Evolutionary conservation across 495 filamentous ascomycete genomes (phyloP).

Genomic region (Aspergillus haitiensis): DNA sequence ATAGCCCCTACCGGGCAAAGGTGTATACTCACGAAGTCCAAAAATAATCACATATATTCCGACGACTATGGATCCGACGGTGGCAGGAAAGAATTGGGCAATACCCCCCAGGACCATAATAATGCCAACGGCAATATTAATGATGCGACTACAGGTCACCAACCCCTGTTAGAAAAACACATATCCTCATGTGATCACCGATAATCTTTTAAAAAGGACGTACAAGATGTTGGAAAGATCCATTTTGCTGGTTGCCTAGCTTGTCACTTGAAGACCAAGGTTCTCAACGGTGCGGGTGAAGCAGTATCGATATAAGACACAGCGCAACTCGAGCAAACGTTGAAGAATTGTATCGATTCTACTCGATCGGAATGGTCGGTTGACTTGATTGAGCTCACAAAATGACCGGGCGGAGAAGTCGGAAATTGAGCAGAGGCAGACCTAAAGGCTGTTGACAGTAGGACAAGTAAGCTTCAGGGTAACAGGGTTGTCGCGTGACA

Average conservation of each 20-base stretch:
- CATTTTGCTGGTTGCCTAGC: slow-evolving; percentile 36
- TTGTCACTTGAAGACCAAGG: background rate
- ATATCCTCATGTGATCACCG: background rate
- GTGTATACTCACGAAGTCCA: slow-evolving; percentile 68
- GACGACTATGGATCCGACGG: slow-evolving; percentile 60
- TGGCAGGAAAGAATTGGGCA: slow-evolving; percentile 69
- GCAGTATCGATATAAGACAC: background rate
- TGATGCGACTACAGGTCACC: slow-evolving; percentile 67
- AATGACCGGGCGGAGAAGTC: slow-evolving; percentile 2
- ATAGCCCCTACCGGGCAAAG: background rate
- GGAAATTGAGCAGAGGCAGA: background rate
- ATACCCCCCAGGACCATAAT: slow-evolving; percentile 91
- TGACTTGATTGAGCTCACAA: slow-evolving; percentile 5
- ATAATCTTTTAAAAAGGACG: slow-evolving; percentile 24
- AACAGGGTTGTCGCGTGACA: slow-evolving; percentile 18
- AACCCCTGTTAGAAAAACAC: slow-evolving; percentile 12
- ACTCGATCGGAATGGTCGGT: slow-evolving; percentile 3
- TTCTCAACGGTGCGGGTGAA: background rate
- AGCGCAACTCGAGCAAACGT: background rate
- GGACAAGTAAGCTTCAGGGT: slow-evolving; percentile 9
- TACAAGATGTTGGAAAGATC: slow-evolving; percentile 62
- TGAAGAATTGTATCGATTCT: background rate
- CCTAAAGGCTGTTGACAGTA: slow-evolving; percentile 4
- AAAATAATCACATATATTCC: slow-evolving; percentile 88
- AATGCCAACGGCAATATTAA: slow-evolving; percentile 85